Evolutionary conservation across 2,329 filamentous ascomycete species (phyloP), one percentile per base, ranked within the genome.

Genomic region (Aspergillus sp.): DNA sequence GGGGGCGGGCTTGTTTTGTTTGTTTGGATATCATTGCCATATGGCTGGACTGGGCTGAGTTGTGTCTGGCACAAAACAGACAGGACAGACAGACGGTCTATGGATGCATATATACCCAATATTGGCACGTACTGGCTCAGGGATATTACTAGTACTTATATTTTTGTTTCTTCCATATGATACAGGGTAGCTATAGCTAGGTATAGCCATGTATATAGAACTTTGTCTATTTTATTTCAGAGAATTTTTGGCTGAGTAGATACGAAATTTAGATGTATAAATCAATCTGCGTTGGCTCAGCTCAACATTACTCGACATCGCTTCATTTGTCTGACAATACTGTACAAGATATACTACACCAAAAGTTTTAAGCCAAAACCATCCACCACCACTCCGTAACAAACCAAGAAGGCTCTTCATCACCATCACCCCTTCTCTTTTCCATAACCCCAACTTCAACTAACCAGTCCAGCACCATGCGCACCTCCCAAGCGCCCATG

Each of bases 341-440:
- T 30, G 20, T 45, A 45, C 22, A 24, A 45, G 22, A 42, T 13
- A 30, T 53, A 30, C 17, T 48, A 55, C 38, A 50, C 17, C 26
- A n/a, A 6, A 2, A 36, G 50, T 3, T 45, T 49, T 22, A 61
- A 38, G 38, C 48, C 42, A 75, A 50, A 57, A 71, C 66, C 66
- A 76, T 65, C 74, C 75, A 78, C 76, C 76, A 78, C 67, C 73
- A 76, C 52, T 76, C 71, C 38, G 64, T 64, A 12, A 76, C 65
- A 30, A 55, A 61, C 68, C 74, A 77, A 11, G 69, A 68, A 9
- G 65, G 34, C 12, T 59, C 26, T n/a, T n/a, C 24, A 48, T 52
- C 54, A 17, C 45, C 62, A 22, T 61, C 56, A 26, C 32, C 32
- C 2, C 48, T 36, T 4, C 58, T 51, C 30, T 60, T 45, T 18